Base-by-base conservation (phyloP, 805 yeast species). In the Wickerhamomyces alni region DNA sequence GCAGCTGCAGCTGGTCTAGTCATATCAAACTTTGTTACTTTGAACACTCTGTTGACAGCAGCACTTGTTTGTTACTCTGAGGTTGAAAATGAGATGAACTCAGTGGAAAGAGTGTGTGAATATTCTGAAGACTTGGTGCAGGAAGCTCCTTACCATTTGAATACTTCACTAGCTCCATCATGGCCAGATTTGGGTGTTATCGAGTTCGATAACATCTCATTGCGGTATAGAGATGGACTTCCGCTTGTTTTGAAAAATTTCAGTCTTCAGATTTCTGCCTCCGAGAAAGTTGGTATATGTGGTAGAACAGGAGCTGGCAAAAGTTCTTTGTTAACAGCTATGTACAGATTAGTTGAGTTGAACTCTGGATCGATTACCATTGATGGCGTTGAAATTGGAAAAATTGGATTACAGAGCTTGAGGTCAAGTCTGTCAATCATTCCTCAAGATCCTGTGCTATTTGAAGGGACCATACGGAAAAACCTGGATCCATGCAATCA, bases 391-490 rank as follows among this genome's bases (percentile, higher is more conserved):
- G 79, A 84, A 54, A 77, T 80, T 40, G 56, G 77, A 10, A 65
- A 70, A 10, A 52, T 84, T 44, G 91, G 89, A 2, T 63, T 84
- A 25, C 62, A 59, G 40, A 85, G 80, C 46, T 67, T 84, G 51
- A 69, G 94, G 52, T 69, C 77, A 4, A 73, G 72, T 27, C 61
- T 84, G 39, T 74, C 87, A 1, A 84, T 84, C 41, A 84, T 84
- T 50, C 93, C 93, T 2, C 93, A 84, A 58, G 93, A 84, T 48
- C 91, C 94, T 1, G 85, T 85, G 0, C 62, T 84, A 44, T 83
- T 84, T 61, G 75, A 74, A 48, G 93, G 93, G 25, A 70, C 84
- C 0, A 68, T 84, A 38, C 65, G 89, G 47, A 72, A 73, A 41
- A 84, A 84, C 52, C 64, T 84, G 52, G 93, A 85, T 59, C 87